Percentiles rank a stretch among this genome's conserved stretches.
These are phyloP conservation scores for Exophiala dermatitidis DNA, from an alignment of 2,329 filamentous ascomycete genomes.

Conservation along the genomic window DNA sequence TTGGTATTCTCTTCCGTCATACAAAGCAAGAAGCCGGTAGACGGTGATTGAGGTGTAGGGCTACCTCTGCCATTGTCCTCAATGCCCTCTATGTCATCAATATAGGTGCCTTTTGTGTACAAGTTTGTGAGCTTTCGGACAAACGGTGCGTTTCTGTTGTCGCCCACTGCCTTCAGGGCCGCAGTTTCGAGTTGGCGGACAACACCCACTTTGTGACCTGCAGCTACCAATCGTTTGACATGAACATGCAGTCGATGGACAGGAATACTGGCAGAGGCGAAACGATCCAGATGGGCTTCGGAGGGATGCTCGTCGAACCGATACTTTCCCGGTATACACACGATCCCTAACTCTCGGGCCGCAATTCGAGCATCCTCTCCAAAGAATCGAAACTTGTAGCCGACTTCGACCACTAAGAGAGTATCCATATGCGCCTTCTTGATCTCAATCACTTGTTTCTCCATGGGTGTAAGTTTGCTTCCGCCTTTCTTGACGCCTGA, in stretches of 20 bases:
- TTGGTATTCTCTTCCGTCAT: conserved; percentile 80
- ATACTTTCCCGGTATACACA: conserved; percentile 93
- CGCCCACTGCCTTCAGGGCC: conserved; percentile 86
- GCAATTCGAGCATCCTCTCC: conserved; percentile 88
- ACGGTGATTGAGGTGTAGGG: conserved; percentile 52
- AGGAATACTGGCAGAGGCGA: conserved; percentile 92
- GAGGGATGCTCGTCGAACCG: conserved; percentile 90
- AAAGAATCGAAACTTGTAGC: conserved; percentile 97
- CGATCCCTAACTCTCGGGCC: conserved; percentile 83
- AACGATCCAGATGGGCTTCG: conserved; percentile 83
- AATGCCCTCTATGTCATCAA: conserved; percentile 83
- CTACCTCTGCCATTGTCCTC: conserved; percentile 47
- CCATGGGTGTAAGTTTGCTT: conserved; percentile 90
- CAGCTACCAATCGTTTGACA: conserved; percentile 82
- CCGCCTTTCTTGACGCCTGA: conserved; percentile 58
- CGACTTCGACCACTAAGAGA: conserved; percentile 84
- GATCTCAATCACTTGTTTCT: conserved; percentile 86
- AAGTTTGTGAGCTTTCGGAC: conserved; percentile 88
- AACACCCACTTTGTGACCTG: conserved; percentile 92
- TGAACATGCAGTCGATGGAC: conserved; percentile 87
- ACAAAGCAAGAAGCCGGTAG: conserved; percentile 84
- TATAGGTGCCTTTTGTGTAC: conserved; percentile 96
- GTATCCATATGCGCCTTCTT: conserved; percentile 88
- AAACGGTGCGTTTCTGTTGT: conserved; percentile 90
- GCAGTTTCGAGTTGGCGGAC: conserved; percentile 93